phyloP scores from a whole-genome alignment of 1,284 basidiomycete genomes.

The Cronartium ribicola region DNA sequence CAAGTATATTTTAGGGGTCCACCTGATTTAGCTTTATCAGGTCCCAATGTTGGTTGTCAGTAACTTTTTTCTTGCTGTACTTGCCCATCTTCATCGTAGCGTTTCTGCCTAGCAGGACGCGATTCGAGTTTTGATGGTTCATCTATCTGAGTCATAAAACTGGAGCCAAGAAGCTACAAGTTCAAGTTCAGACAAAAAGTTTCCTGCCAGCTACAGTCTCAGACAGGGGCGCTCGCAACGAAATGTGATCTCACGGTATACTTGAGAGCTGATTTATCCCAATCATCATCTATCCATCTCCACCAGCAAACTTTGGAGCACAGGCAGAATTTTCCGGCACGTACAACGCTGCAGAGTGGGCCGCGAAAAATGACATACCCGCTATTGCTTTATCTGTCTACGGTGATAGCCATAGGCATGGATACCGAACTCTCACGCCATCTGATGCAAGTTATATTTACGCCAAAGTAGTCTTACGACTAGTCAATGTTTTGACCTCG shows the following conservation, averaged over 20 bases:
- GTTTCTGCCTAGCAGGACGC: too few relatives aligned
- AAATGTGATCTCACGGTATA: too few relatives aligned
- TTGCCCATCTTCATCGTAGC: too few relatives aligned
- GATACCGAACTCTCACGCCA: not conserved
- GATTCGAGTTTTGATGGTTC: too few relatives aligned
- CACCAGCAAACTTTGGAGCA: not conserved
- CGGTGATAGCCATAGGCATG: not conserved
- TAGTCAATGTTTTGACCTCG: not conserved
- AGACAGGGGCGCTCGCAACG: too few relatives aligned
- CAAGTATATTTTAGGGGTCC: not conserved
- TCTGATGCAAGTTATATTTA: not conserved
- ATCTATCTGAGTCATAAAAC: too few relatives aligned
- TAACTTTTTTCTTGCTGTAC: not conserved
- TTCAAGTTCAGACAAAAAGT: too few relatives aligned
- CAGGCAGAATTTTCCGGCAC: conserved; percentile 1
- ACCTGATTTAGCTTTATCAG: conserved; percentile 1
- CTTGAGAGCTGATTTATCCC: too few relatives aligned
- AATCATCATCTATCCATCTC: not conserved
- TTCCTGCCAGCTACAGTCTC: too few relatives aligned
- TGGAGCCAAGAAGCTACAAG: too few relatives aligned
- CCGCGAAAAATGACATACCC: not conserved
- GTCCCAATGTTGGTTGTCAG: not conserved
- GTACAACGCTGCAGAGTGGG: not conserved
- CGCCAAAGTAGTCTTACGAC: not conserved
- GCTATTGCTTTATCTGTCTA: not conserved